These are phyloP conservation scores for Exophiala sideris DNA, from an alignment of 2,329 filamentous ascomycete genomes.

Conservation along the genomic window DNA sequence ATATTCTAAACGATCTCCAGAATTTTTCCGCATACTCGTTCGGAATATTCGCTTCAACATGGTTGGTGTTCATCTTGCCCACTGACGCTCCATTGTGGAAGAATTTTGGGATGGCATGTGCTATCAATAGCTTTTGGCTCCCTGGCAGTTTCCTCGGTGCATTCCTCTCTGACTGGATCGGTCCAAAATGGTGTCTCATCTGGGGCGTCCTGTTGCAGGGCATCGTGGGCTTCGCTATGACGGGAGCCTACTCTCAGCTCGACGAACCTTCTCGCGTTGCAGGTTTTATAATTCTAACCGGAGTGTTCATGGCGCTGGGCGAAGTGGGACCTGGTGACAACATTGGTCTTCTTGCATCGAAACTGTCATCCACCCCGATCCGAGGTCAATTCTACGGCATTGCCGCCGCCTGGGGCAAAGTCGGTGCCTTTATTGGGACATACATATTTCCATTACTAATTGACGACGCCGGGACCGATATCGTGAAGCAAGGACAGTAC, in stretches of 20 bases:
- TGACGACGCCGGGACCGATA: conserved; percentile 52
- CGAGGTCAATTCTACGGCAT: conserved; percentile 68
- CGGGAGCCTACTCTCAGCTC: conserved; percentile 69
- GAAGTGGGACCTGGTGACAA: conserved; percentile 88
- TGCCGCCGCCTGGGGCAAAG: conserved; percentile 46
- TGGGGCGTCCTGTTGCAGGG: conserved; percentile 70
- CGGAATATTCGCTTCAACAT: conserved; percentile 73
- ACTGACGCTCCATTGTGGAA: conserved; percentile 64
- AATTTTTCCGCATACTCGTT: conserved; percentile 83
- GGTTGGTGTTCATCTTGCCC: conserved; percentile 59
- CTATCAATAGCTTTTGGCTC: conserved; percentile 86
- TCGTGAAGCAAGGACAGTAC: conserved; percentile 67
- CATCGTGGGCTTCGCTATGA: conserved; percentile 83
- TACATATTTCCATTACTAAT: conserved; percentile 73
- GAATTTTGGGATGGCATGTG: conserved; percentile 80
- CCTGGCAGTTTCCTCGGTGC: conserved; percentile 77
- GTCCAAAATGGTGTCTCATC: conserved; percentile 70
- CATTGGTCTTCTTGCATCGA: conserved; percentile 80
- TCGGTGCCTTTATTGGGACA: conserved; percentile 74
- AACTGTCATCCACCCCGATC: conserved; percentile 85
- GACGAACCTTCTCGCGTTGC: conserved; percentile 64
- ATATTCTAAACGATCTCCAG: neutral
- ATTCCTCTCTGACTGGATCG: conserved; percentile 72
- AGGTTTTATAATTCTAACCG: conserved; percentile 75
- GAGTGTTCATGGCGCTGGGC: conserved; percentile 71